Evolutionary conservation across 352 stramenopile species (phyloP).

Genomic region (Pythium diclinum): DNA sequence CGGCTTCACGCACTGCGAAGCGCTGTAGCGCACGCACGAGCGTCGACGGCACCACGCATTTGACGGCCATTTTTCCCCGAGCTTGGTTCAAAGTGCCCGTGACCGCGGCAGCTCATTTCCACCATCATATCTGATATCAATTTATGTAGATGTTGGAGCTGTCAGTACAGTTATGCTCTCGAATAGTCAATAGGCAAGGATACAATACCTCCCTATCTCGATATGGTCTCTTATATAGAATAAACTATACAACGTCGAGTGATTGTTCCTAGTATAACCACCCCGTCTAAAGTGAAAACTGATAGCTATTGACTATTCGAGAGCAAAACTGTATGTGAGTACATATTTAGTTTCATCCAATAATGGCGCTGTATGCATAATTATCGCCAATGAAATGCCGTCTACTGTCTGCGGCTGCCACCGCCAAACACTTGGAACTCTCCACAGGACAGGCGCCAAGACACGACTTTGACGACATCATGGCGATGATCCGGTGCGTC

Average conservation of each 20-base stretch:
- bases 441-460: neutral
- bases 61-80: neutral
- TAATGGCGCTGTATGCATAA: slow-evolving; percentile 23
- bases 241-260: too few species aligned
- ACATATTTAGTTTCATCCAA: slow-evolving; percentile 23
- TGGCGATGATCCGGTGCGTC: slow-evolving; percentile 26
- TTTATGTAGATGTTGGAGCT: neutral
- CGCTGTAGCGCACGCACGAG: slow-evolving; percentile 41
- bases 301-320: too few species aligned
- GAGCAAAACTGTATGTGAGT: neutral
- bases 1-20: slow-evolving; percentile 22
- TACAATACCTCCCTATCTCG: too few species aligned
- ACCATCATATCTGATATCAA: neutral
- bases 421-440: slow-evolving; percentile 14
- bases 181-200: too few species aligned
- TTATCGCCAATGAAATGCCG: slow-evolving; percentile 32
- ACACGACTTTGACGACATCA: slow-evolving; percentile 37
- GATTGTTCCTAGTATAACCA: too few species aligned
- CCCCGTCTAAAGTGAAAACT: too few species aligned
- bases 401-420: slow-evolving; percentile 1
- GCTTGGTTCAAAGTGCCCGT: neutral
- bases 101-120: neutral
- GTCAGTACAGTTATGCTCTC: too few species aligned
- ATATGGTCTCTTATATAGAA: too few species aligned
- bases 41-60: slow-evolving; percentile 27